Evolutionary conservation across 192 early-diverging fungal genomes (phyloP), one percentile per base, ranked within the genome.

Genomic region (Rhizophagus clarus): DNA sequence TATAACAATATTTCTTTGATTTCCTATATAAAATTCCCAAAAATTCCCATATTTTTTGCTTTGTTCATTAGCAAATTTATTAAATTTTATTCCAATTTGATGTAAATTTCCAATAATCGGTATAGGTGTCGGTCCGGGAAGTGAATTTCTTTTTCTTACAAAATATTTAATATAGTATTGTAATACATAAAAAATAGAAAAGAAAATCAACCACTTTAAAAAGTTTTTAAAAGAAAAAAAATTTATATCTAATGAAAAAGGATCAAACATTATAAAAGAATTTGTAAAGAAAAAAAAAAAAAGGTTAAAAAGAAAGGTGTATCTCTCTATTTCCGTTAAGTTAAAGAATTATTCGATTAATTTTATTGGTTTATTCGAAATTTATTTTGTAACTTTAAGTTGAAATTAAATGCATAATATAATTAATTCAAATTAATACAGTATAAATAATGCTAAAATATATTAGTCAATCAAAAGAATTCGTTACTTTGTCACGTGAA

Each of bases 1-100:
- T 28, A 75, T 24, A 17, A 31, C 42, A 28, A 75, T 28, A 32
- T 75, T 51, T 61, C 74, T 75, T 75, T 75, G 42, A 34, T 17
- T 45, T 12, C 47, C 74, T 20, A 75, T 61, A 61, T 61, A 75
- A 51, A 75, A 40, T 75, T 75, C 74, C 74, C 74, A 75, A 10
- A 75, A 24, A 34, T 75, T 40, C 1, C 74, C 74, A 61, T 75
- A 32, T 61, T 75, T 75, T 8, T 12, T 34, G 26, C 22, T 40
- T 11, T 31, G 12, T 31, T 29, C 28, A 24, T 61, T 28, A 4
- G 49, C 74, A 28, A 28, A 75, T 61, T 60, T 75, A 29, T 32
- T 28, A 31, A 45, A 45, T 26, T 15, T 49, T 22, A 28, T 56
- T 10, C 47, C 60, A 2, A 75, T 56, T 45, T 75, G 74, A 75